phyloP scores from a whole-genome alignment of 177 flowering plant genomes.

The Vitis hybrid region DNA sequence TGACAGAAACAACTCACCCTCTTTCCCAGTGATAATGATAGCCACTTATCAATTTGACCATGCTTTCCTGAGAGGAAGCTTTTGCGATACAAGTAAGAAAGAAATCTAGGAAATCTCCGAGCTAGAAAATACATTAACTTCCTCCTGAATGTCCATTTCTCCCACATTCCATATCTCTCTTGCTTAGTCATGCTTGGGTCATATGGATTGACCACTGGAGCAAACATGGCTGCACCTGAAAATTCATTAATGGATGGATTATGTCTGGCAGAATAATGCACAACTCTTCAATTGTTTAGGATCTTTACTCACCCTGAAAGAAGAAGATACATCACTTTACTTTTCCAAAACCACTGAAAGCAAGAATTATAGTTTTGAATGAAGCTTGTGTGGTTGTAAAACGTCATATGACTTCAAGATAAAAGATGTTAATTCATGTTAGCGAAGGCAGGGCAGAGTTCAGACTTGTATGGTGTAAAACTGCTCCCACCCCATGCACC shows the following conservation, averaged over 20 bases:
- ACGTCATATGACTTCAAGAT: too few relatives aligned
- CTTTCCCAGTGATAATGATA: conserved; percentile 54
- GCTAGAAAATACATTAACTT: conserved; percentile 65
- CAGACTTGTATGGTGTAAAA: too few relatives aligned
- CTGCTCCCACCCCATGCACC: too few relatives aligned
- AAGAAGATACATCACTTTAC: too few relatives aligned
- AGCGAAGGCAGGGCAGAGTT: too few relatives aligned
- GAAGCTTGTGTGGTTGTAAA: too few relatives aligned
- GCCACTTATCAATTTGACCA: conserved; percentile 59
- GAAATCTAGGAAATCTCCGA: conserved; percentile 62
- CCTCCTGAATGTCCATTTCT: conserved; percentile 57
- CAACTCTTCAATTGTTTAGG: too few relatives aligned
- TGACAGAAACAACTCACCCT: conserved; percentile 44
- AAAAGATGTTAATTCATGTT: too few relatives aligned
- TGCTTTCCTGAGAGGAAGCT: conserved; percentile 79
- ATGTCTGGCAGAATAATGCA: too few relatives aligned
- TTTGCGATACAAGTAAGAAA: conserved; percentile 55
- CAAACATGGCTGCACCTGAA: conserved; percentile 89
- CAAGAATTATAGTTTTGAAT: too few relatives aligned
- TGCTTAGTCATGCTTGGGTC: conserved; percentile 72
- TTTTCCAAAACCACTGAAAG: too few relatives aligned
- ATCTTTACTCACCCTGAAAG: too few relatives aligned
- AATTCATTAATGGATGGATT: neutral
- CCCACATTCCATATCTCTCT: conserved; percentile 64
- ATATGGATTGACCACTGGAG: conserved; percentile 81